Evolutionary conservation across 164 flowering plant species (phyloP).

Genomic region (Chimonanthus salicifolius): DNA sequence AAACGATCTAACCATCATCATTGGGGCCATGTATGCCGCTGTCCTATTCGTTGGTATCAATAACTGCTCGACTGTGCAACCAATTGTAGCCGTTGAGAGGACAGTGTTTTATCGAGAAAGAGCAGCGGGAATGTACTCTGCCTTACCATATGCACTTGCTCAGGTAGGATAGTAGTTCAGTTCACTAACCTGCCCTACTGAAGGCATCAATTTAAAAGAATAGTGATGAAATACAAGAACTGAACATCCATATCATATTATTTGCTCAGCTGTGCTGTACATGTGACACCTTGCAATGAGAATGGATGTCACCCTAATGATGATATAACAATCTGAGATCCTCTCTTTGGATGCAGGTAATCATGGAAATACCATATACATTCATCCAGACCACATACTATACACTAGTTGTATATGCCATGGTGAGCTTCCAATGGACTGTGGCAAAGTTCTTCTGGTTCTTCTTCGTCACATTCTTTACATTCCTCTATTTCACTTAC

Average conservation of each 20-base stretch:
- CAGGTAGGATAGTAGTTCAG: constrained; percentile 41
- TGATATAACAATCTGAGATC: neutral
- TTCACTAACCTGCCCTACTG: neutral
- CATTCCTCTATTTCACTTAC: constrained; percentile 51
- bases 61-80: constrained; percentile 80
- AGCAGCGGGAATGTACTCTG: constrained; percentile 96
- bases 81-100: constrained; percentile 73
- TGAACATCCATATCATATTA: neutral
- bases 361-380: constrained; percentile 34
- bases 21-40: constrained; percentile 83
- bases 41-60: constrained; percentile 73
- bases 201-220: neutral
- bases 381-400: constrained; percentile 35
- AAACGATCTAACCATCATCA: constrained; percentile 45
- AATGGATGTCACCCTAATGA: neutral
- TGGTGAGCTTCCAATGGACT: constrained; percentile 46
- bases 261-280: neutral
- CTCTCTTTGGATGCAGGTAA: constrained; percentile 22
- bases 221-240: neutral
- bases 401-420: constrained; percentile 37
- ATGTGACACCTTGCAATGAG: neutral
- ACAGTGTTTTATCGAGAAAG: constrained; percentile 85
- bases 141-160: constrained; percentile 82
- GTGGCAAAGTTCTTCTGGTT: constrained; percentile 42
- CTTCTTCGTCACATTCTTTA: constrained; percentile 35